These are phyloP conservation scores for Pseudogymnoascus sp. DNA, from an alignment of 2,329 filamentous ascomycete genomes.

Conservation along the genomic window DNA sequence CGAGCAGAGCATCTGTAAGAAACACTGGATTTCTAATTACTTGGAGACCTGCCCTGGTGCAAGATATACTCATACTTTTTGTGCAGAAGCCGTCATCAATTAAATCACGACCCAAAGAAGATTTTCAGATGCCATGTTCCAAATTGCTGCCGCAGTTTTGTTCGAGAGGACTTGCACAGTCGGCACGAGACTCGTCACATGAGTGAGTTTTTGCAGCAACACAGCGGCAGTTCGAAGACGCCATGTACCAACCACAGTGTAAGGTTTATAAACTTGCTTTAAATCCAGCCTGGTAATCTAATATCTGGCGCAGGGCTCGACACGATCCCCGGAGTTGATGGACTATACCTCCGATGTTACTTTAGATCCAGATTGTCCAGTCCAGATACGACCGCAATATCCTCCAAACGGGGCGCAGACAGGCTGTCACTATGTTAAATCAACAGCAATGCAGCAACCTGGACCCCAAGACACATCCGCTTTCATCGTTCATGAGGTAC, in stretches of 20 bases:
- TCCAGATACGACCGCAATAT: slow-evolving; percentile 26
- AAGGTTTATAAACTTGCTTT: slow-evolving; percentile 18
- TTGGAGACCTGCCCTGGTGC: slow-evolving; percentile 4
- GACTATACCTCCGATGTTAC: too few relatives aligned
- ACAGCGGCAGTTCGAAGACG: slow-evolving; percentile 39
- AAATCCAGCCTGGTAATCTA: slow-evolving; percentile 25
- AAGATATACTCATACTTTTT: not conserved
- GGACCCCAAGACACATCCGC: slow-evolving; percentile 23
- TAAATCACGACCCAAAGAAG: slow-evolving; percentile 93
- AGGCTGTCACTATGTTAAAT: slow-evolving; percentile 30
- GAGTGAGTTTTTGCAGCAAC: slow-evolving; percentile 68
- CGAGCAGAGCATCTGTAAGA: slow-evolving; percentile 86
- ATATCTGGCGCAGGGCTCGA: slow-evolving; percentile 19
- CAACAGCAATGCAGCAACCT: slow-evolving; percentile 21
- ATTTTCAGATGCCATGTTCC: slow-evolving; percentile 91
- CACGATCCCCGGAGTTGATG: slow-evolving; percentile 12
- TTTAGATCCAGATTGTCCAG: not conserved
- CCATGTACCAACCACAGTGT: not conserved
- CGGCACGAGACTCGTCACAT: slow-evolving; percentile 75
- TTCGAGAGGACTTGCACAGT: slow-evolving; percentile 85
- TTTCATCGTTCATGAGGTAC: not conserved
- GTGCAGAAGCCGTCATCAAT: slow-evolving; percentile 71
- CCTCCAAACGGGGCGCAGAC: slow-evolving; percentile 23
- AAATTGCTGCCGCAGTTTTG: slow-evolving; percentile 83
- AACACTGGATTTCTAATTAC: slow-evolving; percentile 15